phyloP scores from a whole-genome alignment of 2,329 filamentous ascomycete species.

The Hymenoscyphus salicellus region DNA sequence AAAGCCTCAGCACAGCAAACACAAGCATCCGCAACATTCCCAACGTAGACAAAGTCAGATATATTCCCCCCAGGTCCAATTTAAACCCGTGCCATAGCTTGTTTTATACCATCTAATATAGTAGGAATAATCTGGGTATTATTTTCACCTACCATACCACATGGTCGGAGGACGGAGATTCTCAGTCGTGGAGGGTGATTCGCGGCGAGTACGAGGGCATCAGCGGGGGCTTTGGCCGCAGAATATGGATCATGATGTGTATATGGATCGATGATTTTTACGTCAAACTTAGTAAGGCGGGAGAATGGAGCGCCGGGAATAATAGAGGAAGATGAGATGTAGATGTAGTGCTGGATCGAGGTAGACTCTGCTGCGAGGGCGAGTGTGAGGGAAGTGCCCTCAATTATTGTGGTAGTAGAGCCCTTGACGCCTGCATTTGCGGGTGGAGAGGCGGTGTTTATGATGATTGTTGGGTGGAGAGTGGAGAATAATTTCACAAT shows the following conservation, averaged over 20 bases:
- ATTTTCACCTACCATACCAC: constrained; percentile 10
- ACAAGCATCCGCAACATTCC: constrained; percentile 14
- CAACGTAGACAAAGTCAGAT: constrained; percentile 10
- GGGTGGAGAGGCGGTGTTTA: constrained; percentile 13
- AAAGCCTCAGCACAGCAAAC: constrained; percentile 5
- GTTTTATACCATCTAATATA: neutral
- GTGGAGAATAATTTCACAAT: constrained; percentile 1
- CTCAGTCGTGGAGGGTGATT: constrained; percentile 4
- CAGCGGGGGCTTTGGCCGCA: constrained; percentile 14
- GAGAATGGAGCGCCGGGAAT: constrained; percentile 2
- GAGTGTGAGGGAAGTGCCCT: neutral
- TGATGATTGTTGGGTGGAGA: constrained; percentile 11
- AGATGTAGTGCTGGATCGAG: constrained; percentile 5
- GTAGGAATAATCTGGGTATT: constrained; percentile 8
- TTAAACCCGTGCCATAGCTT: constrained; percentile 7
- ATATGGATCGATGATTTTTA: constrained; percentile 7
- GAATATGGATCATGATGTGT: constrained; percentile 8
- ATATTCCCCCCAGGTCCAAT: constrained; percentile 5
- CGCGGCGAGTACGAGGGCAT: constrained; percentile 11
- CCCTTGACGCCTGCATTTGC: constrained; percentile 5
- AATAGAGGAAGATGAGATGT: constrained; percentile 8
- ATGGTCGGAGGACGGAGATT: constrained; percentile 11
- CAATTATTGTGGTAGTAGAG: constrained; percentile 4
- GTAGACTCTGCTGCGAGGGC: neutral
- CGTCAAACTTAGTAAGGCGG: neutral